Base-by-base conservation (phyloP, 176 grass and related monocot genomes). In the Rhynchospora breviuscula region DNA sequence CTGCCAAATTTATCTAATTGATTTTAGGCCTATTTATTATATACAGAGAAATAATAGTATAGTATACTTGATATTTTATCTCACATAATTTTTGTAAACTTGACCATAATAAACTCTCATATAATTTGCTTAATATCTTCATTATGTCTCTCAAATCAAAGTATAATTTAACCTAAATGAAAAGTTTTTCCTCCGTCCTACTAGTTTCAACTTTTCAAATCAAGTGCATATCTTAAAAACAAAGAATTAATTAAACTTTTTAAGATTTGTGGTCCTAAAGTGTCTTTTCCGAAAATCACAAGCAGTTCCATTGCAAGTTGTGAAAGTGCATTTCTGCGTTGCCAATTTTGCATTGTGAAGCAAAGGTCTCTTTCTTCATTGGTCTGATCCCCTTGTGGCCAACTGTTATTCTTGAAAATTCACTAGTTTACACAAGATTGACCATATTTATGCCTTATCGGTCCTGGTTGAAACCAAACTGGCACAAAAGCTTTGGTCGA, bases 361-460 rank as follows among this genome's bases (percentile, higher is more conserved):
- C 73, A 78, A 78, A 78, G 73, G 49, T 78, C 23, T 78, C 51
- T 57, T 78, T 78, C 51, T 33, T 78, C 57, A 78, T n/a, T 78
- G 23, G 0, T 78, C 6, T 78, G 71, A 46, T 53, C 11, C 71
- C 47, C 12, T 57, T 29, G 49, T 56, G 23, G 47, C 12, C 35
- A 40, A 40, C 35, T 40, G 35, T 40, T 76, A 25, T 75, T 47
- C 72, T 17, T 54, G 21, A 52, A 75, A 75, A 69, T 18, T 69
- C 14, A 15, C 31, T 43, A 12, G 5, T 67, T 40, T 62, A 2
- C 15, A 71, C 33, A 71, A 21, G 5, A 46, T 71, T 71, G 43
- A 44, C 35, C 17, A 11, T 47, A 71, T 47, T 71, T 46, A 45
- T 9, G 7, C 19, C 43, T 18, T 11, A 6, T 46, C 8, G 40